Base-by-base conservation (phyloP, 345 rosid species). In the Populus simonii region DNA sequence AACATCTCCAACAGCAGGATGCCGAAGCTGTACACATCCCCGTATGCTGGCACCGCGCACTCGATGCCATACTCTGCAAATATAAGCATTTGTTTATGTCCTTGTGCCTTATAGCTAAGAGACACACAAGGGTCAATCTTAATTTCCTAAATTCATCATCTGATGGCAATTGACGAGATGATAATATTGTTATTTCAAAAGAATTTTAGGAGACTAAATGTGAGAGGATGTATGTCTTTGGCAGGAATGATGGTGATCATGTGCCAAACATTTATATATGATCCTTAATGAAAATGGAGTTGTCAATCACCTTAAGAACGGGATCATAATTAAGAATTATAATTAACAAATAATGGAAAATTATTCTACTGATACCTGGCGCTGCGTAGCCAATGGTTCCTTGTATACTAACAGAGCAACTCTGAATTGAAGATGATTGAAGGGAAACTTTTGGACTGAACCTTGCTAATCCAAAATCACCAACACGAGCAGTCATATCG, bases 1-100 rank as follows among this genome's bases (percentile, higher is more conserved):
- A 29, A 65, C 79, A 49, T 45, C 83, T 85, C 88, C 31, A 85
- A 62, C 79, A 85, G 31, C 11, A 85, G 31, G 68, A 83, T 80
- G 18, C 88, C 86, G 35, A 33, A 83, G 79, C 84, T 83, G 79
- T 83, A 80, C 68, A 85, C 77, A 36, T 85, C 75, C 22, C 57
- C 57, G 7, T 6, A 51, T 16, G 55, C 63, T 0, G 79, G 69
- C 39, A 74, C 72, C 71, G 4, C 25, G 31, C 70, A 41, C 18
- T 35, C 75, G 1, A 23, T 67, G 1, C 83, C 79, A 1, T 62
- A 62, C 67, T 25, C 67, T 62, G 33, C 33, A 62, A 33, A 33
- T 4, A 33, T 33, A 33, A 33, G 35, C 35, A 33, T 33, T 33
- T 33, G 33, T 33, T 4, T 33, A 33, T 33, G 35, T 33, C 35